Base-by-base conservation (phyloP, 2,329 filamentous ascomycete genomes). In the Stenocarpella maydis region DNA sequence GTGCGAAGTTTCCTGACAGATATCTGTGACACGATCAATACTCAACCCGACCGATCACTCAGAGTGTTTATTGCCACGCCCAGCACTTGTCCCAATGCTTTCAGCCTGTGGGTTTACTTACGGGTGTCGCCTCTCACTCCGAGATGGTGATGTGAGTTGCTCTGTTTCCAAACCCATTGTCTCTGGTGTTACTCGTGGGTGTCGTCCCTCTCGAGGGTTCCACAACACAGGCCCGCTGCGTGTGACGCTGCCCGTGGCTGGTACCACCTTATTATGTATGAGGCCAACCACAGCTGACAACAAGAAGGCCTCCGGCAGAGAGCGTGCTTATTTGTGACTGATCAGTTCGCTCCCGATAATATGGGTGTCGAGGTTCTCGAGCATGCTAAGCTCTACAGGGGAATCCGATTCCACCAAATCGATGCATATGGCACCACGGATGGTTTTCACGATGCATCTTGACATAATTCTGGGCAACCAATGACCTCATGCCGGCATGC, bases 1-100 rank as follows among this genome's bases (percentile, higher is more conserved):
- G 90, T 0, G 90, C 90, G 76, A 92, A 93, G 76, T 93, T 93
- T 54, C 91, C 91, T 7, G 84, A 82, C 1, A 92, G 83, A 73
- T 91, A 91, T 24, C 85, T 86, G 71, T 12, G 19, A 39, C 17
- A 24, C 28, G 3, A 26, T 71, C 28, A 70, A 67, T 19, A 2
- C 58, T 37, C 14, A 37, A 26, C 17, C 5, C 10, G 19, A 19
- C n/a, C 10, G 19, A 19, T 14, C 28, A 14, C 19, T 17, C 12
- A 21, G n/a, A n/a, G n/a, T n/a, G n/a, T n/a, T 28, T 6, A 37
- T 10, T n/a, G 1, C 26, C 6, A 21, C 41, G 41, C 15, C 26
- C 4, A 4, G 1, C 8, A 5, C 34, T 37, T 17, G 7, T 21
- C 10, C 17, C 24, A 21, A 8, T 15, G 7, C 12, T 24, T 28